Evolutionary conservation across 176 grass and related monocot species (phyloP), one percentile per base, ranked within the genome.

Genomic region (Rhynchospora pubera): DNA sequence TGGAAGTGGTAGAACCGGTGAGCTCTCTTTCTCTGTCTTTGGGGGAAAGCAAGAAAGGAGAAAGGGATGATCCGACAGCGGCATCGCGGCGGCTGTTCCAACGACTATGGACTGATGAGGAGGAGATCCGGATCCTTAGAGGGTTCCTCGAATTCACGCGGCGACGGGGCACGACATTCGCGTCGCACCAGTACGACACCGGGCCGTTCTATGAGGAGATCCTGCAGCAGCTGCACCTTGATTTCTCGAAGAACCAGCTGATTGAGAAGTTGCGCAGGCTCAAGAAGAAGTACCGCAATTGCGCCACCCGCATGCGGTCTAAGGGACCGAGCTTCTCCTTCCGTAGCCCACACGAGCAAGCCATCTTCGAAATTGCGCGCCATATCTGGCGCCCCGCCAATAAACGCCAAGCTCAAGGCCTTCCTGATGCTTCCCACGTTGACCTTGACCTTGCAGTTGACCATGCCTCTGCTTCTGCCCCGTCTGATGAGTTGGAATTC

Each of bases 131-230:
- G 19, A 98, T 98, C 83, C 82, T 98, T 12, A 85, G 85, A 55
- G 92, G 92, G 2, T 98, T 98, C 84, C 81, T 91, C 8, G 95
- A 98, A 78, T 98, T 98, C 81, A 98, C 95, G 12, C 87, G 83
- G 60, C 83, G 80, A 81, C 87, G 95, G 2, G 95, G 92, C 28
- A 94, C 92, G 43, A 77, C 95, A 21, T 94, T 94, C 87, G 95
- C 95, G 8, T 91, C 95, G 9, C 92, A 98, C 85, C 95, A 94
- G 92, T 94, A 98, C 65, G 95, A 98, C 79, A 98, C 88, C 1
- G 93, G 91, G 18, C 95, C 95, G n/a, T 98, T 98, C 92, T 98
- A 98, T 83, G 92, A 98, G 88, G 92, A 94, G 85, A 98, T 98
- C 87, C 87, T 86, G 43, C 78, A 81, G 67, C 90, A 87, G 78